Evolutionary conservation across 2,329 filamentous ascomycete genomes (phyloP).

Genomic region (Fusarium solani-melongenae): DNA sequence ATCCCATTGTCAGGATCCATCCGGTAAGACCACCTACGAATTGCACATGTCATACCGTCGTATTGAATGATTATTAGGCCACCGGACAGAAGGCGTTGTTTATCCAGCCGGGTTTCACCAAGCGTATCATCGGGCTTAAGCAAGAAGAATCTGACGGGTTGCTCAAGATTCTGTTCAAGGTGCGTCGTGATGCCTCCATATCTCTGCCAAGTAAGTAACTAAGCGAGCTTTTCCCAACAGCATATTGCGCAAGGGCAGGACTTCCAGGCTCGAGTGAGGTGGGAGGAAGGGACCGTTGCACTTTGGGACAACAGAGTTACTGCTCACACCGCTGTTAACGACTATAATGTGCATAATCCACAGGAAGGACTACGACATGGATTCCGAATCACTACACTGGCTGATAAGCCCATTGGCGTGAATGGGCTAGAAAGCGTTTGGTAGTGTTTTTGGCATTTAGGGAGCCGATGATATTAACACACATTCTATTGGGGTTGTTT

Average conservation of each 20-base stretch:
- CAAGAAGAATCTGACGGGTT: neutral
- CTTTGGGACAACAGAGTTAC: constrained; percentile 55
- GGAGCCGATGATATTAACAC: neutral
- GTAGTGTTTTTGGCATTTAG: neutral
- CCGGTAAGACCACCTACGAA: constrained; percentile 48
- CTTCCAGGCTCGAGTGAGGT: constrained; percentile 72
- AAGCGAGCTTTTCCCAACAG: neutral
- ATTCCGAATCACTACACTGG: constrained; percentile 6
- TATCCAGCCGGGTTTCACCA: neutral
- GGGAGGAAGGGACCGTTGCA: constrained; percentile 70
- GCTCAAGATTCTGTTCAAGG: neutral
- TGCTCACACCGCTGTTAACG: constrained; percentile 3
- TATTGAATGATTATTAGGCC: neutral
- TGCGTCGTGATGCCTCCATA: neutral
- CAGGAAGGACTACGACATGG: neutral
- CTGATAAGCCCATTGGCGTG: neutral
- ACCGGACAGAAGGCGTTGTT: neutral
- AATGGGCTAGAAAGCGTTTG: neutral
- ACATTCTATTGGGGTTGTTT: neutral
- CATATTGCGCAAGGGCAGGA: constrained; percentile 54
- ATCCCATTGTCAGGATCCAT: constrained; percentile 51
- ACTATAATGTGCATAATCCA: constrained; percentile 5
- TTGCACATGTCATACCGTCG: constrained; percentile 25
- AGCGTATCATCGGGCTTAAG: neutral
- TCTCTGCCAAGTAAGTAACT: neutral